Percentiles rank a stretch among this genome's conserved stretches.
These are phyloP conservation scores for Globisporangium heterothallicum DNA, from an alignment of 352 stramenopile genomes.

Conservation along the genomic window DNA sequence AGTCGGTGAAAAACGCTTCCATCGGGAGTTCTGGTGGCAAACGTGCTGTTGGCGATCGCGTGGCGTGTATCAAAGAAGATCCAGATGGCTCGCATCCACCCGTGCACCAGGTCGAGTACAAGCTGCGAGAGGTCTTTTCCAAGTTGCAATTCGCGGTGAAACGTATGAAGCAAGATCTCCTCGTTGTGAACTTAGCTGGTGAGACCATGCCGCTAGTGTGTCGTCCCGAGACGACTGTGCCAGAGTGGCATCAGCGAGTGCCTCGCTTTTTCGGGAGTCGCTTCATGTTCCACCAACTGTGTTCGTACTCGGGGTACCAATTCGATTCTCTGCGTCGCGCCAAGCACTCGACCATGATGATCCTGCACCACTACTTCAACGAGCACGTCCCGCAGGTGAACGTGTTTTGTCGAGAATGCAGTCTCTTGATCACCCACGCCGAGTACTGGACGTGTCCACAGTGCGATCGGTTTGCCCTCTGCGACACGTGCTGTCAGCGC, in stretches of 20 bases:
- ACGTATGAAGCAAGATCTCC: constrained; percentile 70
- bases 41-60: constrained; percentile 19
- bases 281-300: constrained; percentile 87
- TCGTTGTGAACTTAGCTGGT: constrained; percentile 64
- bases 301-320: constrained; percentile 69
- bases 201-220: constrained; percentile 14
- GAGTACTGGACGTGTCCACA: constrained; percentile 55
- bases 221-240: constrained; percentile 32
- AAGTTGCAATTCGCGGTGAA: constrained; percentile 57
- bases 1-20: constrained; percentile 31
- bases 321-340: constrained; percentile 85
- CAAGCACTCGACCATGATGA: constrained; percentile 90
- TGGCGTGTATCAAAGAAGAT: constrained; percentile 51
- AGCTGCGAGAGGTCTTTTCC: constrained; percentile 63
- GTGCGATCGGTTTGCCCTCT: constrained; percentile 61
- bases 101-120: constrained; percentile 38
- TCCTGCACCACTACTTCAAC: constrained; percentile 86
- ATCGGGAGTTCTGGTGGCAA: constrained; percentile 45
- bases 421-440: constrained; percentile 67
- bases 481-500: constrained; percentile 61
- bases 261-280: constrained; percentile 78
- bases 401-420: constrained; percentile 74
- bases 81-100: background rate
- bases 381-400: constrained; percentile 64
- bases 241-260: constrained; percentile 48